Evolutionary conservation across 2,329 filamentous ascomycete genomes (phyloP), one percentile per base, ranked within the genome.

Genomic region (Aspergillus sp.): DNA sequence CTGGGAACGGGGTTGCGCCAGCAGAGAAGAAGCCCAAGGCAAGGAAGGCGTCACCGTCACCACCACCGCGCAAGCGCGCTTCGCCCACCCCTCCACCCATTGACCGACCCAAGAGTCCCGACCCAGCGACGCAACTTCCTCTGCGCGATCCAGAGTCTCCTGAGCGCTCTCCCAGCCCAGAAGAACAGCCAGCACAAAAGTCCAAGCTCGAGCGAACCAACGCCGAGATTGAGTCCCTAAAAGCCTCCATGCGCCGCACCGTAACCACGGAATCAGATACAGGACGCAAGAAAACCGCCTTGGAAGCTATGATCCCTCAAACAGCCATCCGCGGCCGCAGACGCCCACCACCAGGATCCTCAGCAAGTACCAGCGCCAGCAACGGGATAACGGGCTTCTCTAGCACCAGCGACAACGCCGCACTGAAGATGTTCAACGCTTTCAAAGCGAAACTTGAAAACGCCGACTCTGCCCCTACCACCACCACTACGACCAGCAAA

Each of bases 401-500:
- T 47, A 79, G 83, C 19, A 79, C 75, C 6, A 84, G 75, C 13
- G 90, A 92, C 63, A 80, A 84, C 61, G 84, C 86, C 55, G 83
- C 89, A 0, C 73, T 96, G 15, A 84, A 88, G 58, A 80, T 93
- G 44, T 84, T 98, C 59, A 88, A 89, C 61, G 88, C 87, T 0
- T 99, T 98, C 78, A 90, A 89, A 70, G 84, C 87, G 3, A 91
- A 90, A 64, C 82, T 99, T 5, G 90, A 90, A 48, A 71, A 71
- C 10, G 68, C 71, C 36, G 63, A 75, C 36, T 60, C 64, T 4
- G 72, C 71, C 32, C 70, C 64, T 1, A 6, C 54, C 4, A 19
- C 73, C 32, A 75, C 30, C 51, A 65, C 65, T 42, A 48, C 58
- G 25, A 54, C 51, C 39, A 64, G 59, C 27, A 36, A 44, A 47